Evolutionary conservation across 73 alveolate genomes (phyloP), one percentile per base, ranked within the genome.

Genomic region (Paramecium bursaria): DNA sequence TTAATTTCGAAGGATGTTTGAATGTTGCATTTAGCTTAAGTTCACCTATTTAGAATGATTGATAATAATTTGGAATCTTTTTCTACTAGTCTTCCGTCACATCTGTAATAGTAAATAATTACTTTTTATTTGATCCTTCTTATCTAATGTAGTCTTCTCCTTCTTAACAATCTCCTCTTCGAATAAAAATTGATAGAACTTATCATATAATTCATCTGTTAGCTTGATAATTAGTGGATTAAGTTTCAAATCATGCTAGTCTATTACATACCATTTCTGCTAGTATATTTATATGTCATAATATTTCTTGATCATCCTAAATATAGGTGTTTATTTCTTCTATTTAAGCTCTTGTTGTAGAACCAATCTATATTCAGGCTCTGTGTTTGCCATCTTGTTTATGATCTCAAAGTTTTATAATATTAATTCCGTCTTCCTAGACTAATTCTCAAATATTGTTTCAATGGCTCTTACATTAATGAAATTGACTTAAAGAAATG

Each of bases 151-250:
- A 11, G 44, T 19, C 44, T 57, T 33, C 19, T 42, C 35, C 17
- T 67, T 35, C 44, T 57, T 67, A 39, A 47, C 21, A 39, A 19
- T 1, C 21, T 67, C 82, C 17, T 67, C 82, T 2, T 47, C 82
- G 22, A 67, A 67, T 33, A 67, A 67, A 42, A 39, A 67, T 15
- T 31, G 33, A 67, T 67, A 67, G 44, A 67, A 67, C 22, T 67
- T 4, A 67, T 67, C 82, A 67, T 67, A 67, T 26, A 67, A 67
- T 42, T 67, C 82, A 67, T 67, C 82, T 14, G 82, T 67, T 42
- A 67, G 44, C 6, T 30, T 67, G 11, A 67, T 67, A 1, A 47
- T 27, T 35, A 67, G 22, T 2, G 82, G 82, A 67, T 67, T 67
- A 35, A 67, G 19, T 35, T 67, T 35, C 6, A 67, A 19, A 17